Conservation (phyloP, 1,284 basidiomycete species). For the Inonotus obliquus region DNA sequence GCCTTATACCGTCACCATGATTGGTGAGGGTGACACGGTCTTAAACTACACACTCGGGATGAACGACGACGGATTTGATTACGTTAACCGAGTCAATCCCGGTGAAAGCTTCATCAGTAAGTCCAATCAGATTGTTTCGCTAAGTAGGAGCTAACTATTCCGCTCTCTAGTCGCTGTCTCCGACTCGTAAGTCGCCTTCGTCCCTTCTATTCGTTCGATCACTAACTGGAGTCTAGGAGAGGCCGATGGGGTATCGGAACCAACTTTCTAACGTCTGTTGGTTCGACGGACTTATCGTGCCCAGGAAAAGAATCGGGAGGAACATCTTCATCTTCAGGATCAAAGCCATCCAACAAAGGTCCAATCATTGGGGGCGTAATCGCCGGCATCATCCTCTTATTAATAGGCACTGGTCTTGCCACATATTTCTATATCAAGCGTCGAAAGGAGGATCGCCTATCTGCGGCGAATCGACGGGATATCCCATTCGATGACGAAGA, state of each 20-base stretch:
- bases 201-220: not conserved
- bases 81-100: constrained; percentile 7
- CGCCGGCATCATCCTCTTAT: not conserved
- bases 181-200: constrained; percentile 4
- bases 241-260: constrained; percentile 14
- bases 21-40: not conserved
- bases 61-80: constrained; percentile 12
- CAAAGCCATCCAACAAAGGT: constrained; percentile 2
- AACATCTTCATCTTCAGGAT: constrained; percentile 2
- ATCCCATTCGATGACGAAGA: constrained; percentile 4
- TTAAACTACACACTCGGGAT: constrained; percentile 11
- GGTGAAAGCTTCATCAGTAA: constrained; percentile 10
- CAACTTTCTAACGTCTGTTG: constrained; percentile 8
- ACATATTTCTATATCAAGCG: constrained; percentile 6
- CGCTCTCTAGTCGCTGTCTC: constrained; percentile 6
- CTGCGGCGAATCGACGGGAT: not conserved
- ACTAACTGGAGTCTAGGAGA: not conserved
- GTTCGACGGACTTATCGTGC: constrained; percentile 13
- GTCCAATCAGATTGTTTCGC: not conserved
- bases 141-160: not conserved
- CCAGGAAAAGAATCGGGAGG: constrained; percentile 8
- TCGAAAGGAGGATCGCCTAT: constrained; percentile 3
- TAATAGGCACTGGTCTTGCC: not conserved
- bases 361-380: constrained; percentile 9
- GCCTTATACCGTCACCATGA: constrained; percentile 10